Evolutionary conservation across 2,329 filamentous ascomycete genomes (phyloP).

Genomic region (Boeremia exigua): DNA sequence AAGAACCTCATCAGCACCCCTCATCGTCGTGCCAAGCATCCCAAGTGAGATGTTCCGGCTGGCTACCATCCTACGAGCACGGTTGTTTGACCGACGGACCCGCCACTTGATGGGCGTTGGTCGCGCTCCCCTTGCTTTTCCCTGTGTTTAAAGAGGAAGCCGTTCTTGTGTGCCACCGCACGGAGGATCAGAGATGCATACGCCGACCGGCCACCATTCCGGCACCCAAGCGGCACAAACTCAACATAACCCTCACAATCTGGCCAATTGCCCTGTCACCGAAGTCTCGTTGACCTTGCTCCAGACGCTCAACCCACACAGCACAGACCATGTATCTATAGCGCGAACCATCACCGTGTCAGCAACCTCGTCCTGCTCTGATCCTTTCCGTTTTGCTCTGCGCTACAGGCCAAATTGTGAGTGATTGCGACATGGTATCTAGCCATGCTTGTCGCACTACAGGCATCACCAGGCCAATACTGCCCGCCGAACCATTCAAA

Average conservation of each 20-base stretch:
- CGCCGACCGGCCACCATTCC: constrained; percentile 12
- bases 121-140: constrained; percentile 7
- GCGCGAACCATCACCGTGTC: constrained; percentile 44
- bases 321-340: constrained; percentile 34
- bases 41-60: background rate
- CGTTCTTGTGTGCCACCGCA: constrained; percentile 4
- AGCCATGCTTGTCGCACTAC: constrained; percentile 22
- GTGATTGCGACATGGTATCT: constrained; percentile 27
- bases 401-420: constrained; percentile 12
- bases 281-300: constrained; percentile 10
- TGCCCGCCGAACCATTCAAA: constrained; percentile 23
- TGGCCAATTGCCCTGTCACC: constrained; percentile 8
- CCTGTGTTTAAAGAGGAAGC: constrained; percentile 7
- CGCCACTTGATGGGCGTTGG: constrained; percentile 7
- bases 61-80: background rate
- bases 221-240: constrained; percentile 20
- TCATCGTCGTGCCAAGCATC: background rate
- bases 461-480: constrained; percentile 20
- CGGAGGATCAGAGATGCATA: constrained; percentile 13
- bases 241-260: constrained; percentile 27
- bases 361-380: constrained; percentile 24
- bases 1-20: background rate
- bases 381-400: constrained; percentile 25
- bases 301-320: constrained; percentile 27
- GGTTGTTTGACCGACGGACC: background rate